Base-by-base conservation (phyloP, 768 basidiomycete genomes). In the Naematelia aurantialba region DNA sequence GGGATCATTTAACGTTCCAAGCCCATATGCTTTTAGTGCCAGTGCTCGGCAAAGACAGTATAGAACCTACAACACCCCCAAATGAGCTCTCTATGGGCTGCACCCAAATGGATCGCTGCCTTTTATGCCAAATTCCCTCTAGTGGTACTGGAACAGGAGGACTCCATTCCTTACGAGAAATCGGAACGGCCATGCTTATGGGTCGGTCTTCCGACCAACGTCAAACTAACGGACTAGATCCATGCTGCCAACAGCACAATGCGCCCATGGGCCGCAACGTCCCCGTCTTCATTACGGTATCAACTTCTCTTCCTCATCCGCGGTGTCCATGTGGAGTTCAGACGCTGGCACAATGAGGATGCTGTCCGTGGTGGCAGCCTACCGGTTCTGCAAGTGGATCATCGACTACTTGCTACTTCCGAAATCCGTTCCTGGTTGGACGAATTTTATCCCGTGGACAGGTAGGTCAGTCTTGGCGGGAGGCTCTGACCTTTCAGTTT, bases 371-470 rank as follows among this genome's bases (percentile, higher is more conserved):
- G 56, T 25, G 67, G 66, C 3, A 63, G 14, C 19, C 49, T 73
- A 34, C 72, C 72, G 4, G 50, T 61, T 10, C 46, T 73, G 22
- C 66, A 70, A 45, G 53, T 73, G 5, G 67, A 69, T 12, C 60
- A 64, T 22, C 56, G 52, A 14, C 42, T 74, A 24, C 4, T 71
- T 21, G 10, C 58, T 4, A 54, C 67, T 2, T 62, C 61, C 19
- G 66, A 74, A 31, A 60, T 74, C 29, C 8, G 72, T 34, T 34
- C 52, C 4, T 74, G 72, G 72, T 46, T 74, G 21, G 72, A 73
- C 44, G 19, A 19, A n/a, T 52, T 58, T 1, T 60, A 73, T 49
- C 68, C 71, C 1, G 26, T 68, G 13, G 58, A 17, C 19, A 8
- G 29, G 26, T 52, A 1, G 34, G 21, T 10, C 3, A 21, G 4